A percentile compares a stretch with the other conserved stretches of the same genome.
Conservation (phyloP, 805 yeast genomes). For the Ogataea pini region DNA sequence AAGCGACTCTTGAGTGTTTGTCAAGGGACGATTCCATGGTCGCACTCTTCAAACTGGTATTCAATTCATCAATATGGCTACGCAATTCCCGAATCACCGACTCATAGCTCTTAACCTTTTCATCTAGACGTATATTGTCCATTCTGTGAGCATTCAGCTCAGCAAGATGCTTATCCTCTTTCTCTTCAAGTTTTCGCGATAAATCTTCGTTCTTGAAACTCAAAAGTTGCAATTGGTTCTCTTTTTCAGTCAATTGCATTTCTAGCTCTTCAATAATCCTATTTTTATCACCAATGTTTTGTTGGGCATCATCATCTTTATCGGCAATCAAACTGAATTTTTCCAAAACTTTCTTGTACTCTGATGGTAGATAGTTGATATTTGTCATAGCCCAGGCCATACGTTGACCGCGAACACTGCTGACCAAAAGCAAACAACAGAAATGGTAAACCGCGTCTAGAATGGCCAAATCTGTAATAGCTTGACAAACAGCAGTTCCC, state of each 20-base stretch:
- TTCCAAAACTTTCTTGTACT: constrained; percentile 22
- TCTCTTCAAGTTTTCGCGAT: constrained; percentile 7
- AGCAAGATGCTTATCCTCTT: constrained; percentile 8
- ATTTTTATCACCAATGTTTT: constrained; percentile 16
- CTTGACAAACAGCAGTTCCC: not conserved
- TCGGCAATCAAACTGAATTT: constrained; percentile 25
- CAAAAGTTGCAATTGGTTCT: constrained; percentile 12
- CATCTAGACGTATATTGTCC: constrained; percentile 9
- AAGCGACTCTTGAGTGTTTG: constrained; percentile 21
- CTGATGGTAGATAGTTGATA: constrained; percentile 24
- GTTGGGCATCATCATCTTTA: constrained; percentile 18
- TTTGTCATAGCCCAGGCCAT: constrained; percentile 34
- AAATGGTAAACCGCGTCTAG: constrained; percentile 27
- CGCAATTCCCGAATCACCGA: constrained; percentile 11
- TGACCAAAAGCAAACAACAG: constrained; percentile 26
- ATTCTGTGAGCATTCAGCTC: constrained; percentile 10
- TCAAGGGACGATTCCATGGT: constrained; percentile 24
- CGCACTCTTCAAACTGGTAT: constrained; percentile 13
- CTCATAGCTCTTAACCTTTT: constrained; percentile 13
- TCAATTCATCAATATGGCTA: constrained; percentile 13
- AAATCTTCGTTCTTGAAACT: constrained; percentile 11
- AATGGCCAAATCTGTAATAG: constrained; percentile 15
- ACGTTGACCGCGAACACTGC: constrained; percentile 27
- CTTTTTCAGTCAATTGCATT: constrained; percentile 12
- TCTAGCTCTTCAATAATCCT: constrained; percentile 12